These are phyloP conservation scores for Neospermospora avenae DNA, from an alignment of 2,329 filamentous ascomycete genomes.

Conservation along the genomic window DNA sequence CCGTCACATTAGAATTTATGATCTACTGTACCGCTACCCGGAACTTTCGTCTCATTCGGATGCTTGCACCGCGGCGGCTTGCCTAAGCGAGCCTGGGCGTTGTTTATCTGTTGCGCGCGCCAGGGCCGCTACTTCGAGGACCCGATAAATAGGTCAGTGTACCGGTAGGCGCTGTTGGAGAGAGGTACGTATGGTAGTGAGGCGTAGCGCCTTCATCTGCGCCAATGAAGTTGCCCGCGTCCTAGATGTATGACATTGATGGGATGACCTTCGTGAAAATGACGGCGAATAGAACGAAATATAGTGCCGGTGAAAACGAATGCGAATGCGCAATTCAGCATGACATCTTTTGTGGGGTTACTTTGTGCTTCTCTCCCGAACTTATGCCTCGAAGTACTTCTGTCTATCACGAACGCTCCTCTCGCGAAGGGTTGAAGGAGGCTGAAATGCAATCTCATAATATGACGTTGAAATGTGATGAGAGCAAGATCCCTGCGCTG, in stretches of 20 bases:
- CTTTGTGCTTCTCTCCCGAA: too few relatives aligned
- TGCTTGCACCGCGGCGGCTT: background rate
- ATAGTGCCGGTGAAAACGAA: too few relatives aligned
- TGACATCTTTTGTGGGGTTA: too few relatives aligned
- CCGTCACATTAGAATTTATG: background rate
- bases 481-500: background rate
- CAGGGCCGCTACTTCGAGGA: background rate
- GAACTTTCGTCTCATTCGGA: slow-evolving; percentile 1
- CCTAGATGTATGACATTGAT: background rate
- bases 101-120: background rate
- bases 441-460: background rate
- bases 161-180: background rate
- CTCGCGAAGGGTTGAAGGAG: background rate
- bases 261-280: background rate
- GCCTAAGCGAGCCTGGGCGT: slow-evolving; percentile 1
- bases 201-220: background rate
- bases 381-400: too few relatives aligned
- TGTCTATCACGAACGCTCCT: too few relatives aligned
- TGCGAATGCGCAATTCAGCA: too few relatives aligned
- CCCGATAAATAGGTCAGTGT: background rate
- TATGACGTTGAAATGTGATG: background rate
- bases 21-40: background rate
- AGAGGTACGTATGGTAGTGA: background rate
- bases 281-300: background rate
- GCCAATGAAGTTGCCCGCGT: background rate